A percentile compares a stretch with the other conserved stretches of the same genome.
phyloP scores from a whole-genome alignment of 2,329 filamentous ascomycete species.

The Diaporthe citriasiana region DNA sequence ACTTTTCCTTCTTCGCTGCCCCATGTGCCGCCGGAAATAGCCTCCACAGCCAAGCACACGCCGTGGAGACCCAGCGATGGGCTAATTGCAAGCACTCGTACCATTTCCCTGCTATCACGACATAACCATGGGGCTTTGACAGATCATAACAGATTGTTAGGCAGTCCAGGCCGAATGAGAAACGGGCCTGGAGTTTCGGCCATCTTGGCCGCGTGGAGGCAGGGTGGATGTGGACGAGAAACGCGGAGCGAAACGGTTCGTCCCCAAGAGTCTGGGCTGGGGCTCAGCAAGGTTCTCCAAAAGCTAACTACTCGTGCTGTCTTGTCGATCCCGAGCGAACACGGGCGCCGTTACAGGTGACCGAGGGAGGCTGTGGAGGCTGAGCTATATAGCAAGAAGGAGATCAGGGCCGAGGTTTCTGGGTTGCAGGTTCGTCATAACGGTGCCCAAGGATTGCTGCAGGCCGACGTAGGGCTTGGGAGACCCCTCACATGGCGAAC shows the following conservation, averaged over 20 bases:
- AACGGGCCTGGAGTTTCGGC: neutral
- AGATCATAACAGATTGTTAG: constrained; percentile 2
- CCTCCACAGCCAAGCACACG: constrained; percentile 23
- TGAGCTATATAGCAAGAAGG: constrained; percentile 1
- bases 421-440: neutral
- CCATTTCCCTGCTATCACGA: constrained; percentile 6
- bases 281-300: constrained; percentile 26
- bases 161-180: constrained; percentile 23
- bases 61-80: constrained; percentile 14
- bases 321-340: constrained; percentile 19
- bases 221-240: constrained; percentile 22
- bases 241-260: constrained; percentile 35
- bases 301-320: constrained; percentile 10
- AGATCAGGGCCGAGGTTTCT: neutral
- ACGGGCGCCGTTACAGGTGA: constrained; percentile 16
- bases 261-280: constrained; percentile 29
- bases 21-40: constrained; percentile 8
- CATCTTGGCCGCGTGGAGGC: constrained; percentile 17
- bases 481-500: neutral
- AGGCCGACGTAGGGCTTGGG: neutral
- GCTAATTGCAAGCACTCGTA: constrained; percentile 18
- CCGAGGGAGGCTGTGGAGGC: constrained; percentile 20
- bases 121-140: constrained; percentile 22
- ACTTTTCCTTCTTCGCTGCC: neutral
- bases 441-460: neutral